phyloP scores from a whole-genome alignment of 169 alveolate species.

The Theileria parva region DNA sequence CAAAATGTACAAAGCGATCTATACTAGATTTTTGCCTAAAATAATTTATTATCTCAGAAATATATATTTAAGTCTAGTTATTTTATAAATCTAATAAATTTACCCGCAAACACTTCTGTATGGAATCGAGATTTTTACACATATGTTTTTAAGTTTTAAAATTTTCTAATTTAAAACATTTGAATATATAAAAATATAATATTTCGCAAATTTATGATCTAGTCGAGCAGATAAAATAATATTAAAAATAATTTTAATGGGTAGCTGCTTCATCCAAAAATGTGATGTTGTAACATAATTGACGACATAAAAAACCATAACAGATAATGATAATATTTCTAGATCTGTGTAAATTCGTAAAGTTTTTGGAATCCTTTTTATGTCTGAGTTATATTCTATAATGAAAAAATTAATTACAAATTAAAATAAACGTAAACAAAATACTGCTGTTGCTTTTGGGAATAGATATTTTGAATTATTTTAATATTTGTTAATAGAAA shows the following conservation, averaged over 20 bases:
- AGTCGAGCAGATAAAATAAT: background rate
- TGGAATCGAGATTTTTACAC: background rate
- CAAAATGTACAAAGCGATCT: background rate
- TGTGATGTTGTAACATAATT: slow-evolving; percentile 12
- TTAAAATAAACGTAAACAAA: background rate
- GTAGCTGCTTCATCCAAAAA: slow-evolving; percentile 7
- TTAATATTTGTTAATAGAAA: slow-evolving; percentile 1
- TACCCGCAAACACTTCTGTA: background rate
- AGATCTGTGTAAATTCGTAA: slow-evolving; percentile 14
- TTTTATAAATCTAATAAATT: slow-evolving; percentile 1
- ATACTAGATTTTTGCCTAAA: background rate
- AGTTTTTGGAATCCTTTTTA: background rate
- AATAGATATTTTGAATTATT: background rate
- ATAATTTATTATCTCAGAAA: background rate
- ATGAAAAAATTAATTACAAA: background rate
- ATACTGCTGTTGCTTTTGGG: background rate
- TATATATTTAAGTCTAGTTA: background rate
- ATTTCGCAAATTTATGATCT: background rate
- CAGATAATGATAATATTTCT: background rate
- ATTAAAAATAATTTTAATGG: background rate
- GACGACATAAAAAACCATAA: background rate
- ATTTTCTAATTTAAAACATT: background rate
- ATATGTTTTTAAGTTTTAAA: background rate
- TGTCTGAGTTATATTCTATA: background rate
- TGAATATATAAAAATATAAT: background rate